Percentiles rank a stretch among this genome's conserved stretches.
These are phyloP conservation scores for Claviceps maximensis DNA, from an alignment of 2,329 filamentous ascomycete species.

Conservation along the genomic window DNA sequence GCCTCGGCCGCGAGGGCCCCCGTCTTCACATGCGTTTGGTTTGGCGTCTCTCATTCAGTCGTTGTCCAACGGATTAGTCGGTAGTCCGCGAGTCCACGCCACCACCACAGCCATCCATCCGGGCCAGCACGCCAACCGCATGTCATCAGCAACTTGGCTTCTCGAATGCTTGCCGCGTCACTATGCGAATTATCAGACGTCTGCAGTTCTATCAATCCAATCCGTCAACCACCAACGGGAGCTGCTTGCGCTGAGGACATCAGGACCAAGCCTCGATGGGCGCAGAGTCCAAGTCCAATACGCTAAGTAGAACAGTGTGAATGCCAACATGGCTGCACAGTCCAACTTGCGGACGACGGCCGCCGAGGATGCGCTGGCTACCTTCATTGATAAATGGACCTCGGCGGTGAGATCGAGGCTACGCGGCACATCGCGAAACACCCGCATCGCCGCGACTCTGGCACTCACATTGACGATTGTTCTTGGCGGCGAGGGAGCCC, in stretches of 20 bases:
- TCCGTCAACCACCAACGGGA: background rate
- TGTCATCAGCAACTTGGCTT: background rate
- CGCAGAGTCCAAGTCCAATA: background rate
- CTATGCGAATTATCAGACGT: background rate
- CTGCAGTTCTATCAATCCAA: background rate
- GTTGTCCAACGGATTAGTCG: background rate
- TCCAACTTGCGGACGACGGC: constrained; percentile 62
- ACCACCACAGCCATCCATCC: background rate
- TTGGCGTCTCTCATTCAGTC: background rate
- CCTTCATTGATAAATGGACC: constrained; percentile 48
- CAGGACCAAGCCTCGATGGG: background rate
- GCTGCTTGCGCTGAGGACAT: background rate
- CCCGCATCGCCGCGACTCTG: constrained; percentile 63
- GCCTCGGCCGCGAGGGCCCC: background rate
- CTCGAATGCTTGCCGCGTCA: background rate
- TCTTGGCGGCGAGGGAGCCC: constrained; percentile 63
- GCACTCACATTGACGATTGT: constrained; percentile 68
- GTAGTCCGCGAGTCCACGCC: no score
- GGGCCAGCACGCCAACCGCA: background rate
- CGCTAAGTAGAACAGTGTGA: background rate
- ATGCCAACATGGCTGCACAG: constrained; percentile 60
- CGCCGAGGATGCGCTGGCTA: constrained; percentile 53
- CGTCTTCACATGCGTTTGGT: constrained; percentile 4
- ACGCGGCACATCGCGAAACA: constrained; percentile 52
- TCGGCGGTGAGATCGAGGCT: constrained; percentile 39